These are phyloP conservation scores for Sphagnum contortum DNA, from an alignment of 225 moss, liverwort and hornwort genomes.

Conservation along the genomic window DNA sequence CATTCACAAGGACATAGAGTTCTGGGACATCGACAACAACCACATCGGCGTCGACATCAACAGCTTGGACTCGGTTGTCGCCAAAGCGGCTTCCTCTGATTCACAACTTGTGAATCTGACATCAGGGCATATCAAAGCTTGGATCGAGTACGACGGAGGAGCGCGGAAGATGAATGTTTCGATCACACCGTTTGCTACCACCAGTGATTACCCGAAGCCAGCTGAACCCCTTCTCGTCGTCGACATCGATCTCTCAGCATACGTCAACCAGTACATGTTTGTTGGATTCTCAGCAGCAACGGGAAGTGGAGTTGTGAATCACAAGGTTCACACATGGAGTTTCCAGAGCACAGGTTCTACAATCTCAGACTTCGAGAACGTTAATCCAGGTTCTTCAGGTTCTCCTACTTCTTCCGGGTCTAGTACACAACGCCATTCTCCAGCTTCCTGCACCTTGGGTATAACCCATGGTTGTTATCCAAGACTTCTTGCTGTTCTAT, in stretches of 20 bases:
- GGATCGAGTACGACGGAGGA: constrained; percentile 23
- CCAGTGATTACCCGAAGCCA: constrained; percentile 23
- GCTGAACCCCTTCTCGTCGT: constrained; percentile 14
- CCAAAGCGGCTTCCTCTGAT: constrained; percentile 7
- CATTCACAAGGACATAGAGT: constrained; percentile 12
- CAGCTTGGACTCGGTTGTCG: constrained; percentile 9
- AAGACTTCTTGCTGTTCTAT: no score
- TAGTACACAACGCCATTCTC: no score
- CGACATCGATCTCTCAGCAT: constrained; percentile 10
- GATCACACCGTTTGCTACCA: constrained; percentile 11
- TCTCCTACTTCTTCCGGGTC: no score
- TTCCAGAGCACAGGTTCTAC: constrained; percentile 12
- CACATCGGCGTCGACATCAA: constrained; percentile 12
- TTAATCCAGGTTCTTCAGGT: no score
- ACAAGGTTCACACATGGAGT: constrained; percentile 37
- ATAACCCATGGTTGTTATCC: no score
- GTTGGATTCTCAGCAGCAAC: constrained; percentile 38
- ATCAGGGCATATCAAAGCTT: constrained; percentile 13
- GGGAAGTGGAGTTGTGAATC: constrained; percentile 16
- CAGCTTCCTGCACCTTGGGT: no score
- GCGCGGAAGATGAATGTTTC: constrained; percentile 22
- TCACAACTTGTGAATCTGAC: constrained; percentile 6
- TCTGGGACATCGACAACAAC: constrained; percentile 17
- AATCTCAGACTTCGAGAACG: no score
- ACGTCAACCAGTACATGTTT: constrained; percentile 30